Evolutionary conservation across 169 alveolate species (phyloP).

Genomic region (Plasmodium vinckei): DNA sequence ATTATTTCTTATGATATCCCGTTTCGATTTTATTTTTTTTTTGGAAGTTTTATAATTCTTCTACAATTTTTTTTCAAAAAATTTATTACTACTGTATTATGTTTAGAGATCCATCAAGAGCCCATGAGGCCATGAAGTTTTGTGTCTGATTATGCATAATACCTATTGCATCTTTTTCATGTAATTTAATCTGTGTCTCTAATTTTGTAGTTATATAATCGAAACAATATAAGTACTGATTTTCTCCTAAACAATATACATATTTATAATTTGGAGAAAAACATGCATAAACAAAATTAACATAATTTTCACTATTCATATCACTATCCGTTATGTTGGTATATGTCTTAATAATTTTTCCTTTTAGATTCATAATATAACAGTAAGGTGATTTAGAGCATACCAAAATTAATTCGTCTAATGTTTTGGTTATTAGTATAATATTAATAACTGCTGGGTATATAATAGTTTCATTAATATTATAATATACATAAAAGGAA

Average conservation of each 20-base stretch:
- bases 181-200: conserved; percentile 77
- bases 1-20: too few species aligned
- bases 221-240: conserved; percentile 81
- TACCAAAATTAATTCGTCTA: conserved; percentile 80
- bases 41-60: background rate
- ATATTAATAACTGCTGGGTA: conserved; percentile 41
- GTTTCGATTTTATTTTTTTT: too few species aligned
- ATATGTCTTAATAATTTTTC: conserved; percentile 78
- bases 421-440: conserved; percentile 55
- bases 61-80: background rate
- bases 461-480: conserved; percentile 50
- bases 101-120: conserved; percentile 59
- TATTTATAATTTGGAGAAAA: conserved; percentile 81
- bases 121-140: conserved; percentile 73
- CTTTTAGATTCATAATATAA: conserved; percentile 81
- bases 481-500: conserved; percentile 81
- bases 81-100: conserved; percentile 31
- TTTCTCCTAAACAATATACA: conserved; percentile 83
- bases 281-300: conserved; percentile 34
- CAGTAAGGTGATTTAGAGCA: conserved; percentile 83
- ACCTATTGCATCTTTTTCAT: conserved; percentile 54
- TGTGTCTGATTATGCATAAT: conserved; percentile 37
- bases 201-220: conserved; percentile 77
- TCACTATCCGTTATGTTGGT: conserved; percentile 67
- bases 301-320: conserved; percentile 13